A percentile compares a stretch with the other conserved stretches of the same genome.
phyloP scores from a whole-genome alignment of 176 grass and related monocot species.

The Phragmites australis region DNA sequence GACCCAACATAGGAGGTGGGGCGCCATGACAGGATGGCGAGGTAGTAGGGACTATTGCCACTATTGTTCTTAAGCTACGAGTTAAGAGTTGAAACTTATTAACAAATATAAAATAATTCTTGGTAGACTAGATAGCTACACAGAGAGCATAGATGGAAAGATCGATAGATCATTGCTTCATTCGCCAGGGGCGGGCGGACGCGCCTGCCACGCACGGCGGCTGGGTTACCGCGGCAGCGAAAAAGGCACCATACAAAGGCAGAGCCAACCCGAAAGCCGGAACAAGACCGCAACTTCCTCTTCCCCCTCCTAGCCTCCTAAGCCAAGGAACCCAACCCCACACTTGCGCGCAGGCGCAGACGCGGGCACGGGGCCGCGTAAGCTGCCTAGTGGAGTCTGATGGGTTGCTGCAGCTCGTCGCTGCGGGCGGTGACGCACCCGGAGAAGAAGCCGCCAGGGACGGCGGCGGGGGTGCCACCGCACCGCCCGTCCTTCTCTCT shows the following conservation, averaged over 20 bases:
- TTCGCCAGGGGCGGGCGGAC: not conserved
- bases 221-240: conserved; percentile 11
- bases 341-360: not conserved
- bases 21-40: too few relatives aligned
- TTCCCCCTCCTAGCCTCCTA: not conserved
- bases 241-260: conserved; percentile 21
- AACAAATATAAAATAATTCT: too few relatives aligned
- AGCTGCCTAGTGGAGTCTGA: conserved; percentile 6
- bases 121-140: too few relatives aligned
- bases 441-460: conserved; percentile 68
- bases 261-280: conserved; percentile 11
- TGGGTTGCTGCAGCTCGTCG: conserved; percentile 83
- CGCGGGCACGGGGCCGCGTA: not conserved
- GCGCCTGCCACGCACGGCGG: not conserved
- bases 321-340: not conserved
- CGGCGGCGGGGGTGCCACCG: conserved; percentile 15
- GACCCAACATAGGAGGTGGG: too few relatives aligned
- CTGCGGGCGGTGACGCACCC: conserved; percentile 53
- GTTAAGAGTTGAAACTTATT: not conserved
- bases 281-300: conserved; percentile 1
- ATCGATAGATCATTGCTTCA: too few relatives aligned
- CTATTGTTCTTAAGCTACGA: not conserved
- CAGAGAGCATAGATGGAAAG: too few relatives aligned
- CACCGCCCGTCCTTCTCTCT: conserved; percentile 38
- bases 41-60: too few relatives aligned